Percentiles rank a stretch among this genome's conserved stretches.
Evolutionary conservation across 1,284 basidiomycete genomes (phyloP).

Genomic region (Cryptococcus sp.): DNA sequence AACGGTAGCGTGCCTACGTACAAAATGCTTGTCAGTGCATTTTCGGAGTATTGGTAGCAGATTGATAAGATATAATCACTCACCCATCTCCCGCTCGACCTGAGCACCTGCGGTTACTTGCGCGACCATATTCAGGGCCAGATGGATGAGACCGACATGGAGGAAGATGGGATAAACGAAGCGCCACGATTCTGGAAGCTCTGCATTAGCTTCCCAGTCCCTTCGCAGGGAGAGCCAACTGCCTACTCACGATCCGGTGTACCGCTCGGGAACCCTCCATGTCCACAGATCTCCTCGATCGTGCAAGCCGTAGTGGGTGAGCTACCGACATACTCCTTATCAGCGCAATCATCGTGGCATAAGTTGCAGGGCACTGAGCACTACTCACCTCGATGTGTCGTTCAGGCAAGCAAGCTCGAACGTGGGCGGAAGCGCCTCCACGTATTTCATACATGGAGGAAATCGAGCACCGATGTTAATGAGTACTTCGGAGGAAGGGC

Average conservation of each 20-base stretch:
- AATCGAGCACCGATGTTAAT: slow-evolving; percentile 88
- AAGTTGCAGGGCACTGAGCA: background rate
- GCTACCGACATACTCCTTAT: slow-evolving; percentile 53
- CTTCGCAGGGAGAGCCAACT: background rate
- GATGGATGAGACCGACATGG: slow-evolving; percentile 88
- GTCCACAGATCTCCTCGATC: slow-evolving; percentile 81
- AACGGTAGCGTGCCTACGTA: slow-evolving; percentile 70
- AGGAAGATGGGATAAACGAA: slow-evolving; percentile 86
- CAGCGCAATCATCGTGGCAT: background rate
- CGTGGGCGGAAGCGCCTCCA: slow-evolving; percentile 63
- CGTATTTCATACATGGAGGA: slow-evolving; percentile 60
- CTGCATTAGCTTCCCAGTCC: background rate
- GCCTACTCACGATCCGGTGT: slow-evolving; percentile 80
- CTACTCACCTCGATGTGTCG: slow-evolving; percentile 41
- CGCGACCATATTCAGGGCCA: slow-evolving; percentile 84
- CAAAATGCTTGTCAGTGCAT: background rate
- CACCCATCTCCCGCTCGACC: slow-evolving; percentile 49
- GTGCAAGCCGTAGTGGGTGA: slow-evolving; percentile 70
- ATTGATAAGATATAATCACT: background rate
- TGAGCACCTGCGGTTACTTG: slow-evolving; percentile 62
- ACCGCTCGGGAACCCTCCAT: slow-evolving; percentile 71
- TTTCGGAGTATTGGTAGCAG: background rate
- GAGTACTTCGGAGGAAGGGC: slow-evolving; percentile 79
- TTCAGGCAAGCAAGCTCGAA: slow-evolving; percentile 66
- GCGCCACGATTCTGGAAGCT: slow-evolving; percentile 55